phyloP scores from a whole-genome alignment of 805 yeast genomes.

The Scheffersomyces coipomensis region DNA sequence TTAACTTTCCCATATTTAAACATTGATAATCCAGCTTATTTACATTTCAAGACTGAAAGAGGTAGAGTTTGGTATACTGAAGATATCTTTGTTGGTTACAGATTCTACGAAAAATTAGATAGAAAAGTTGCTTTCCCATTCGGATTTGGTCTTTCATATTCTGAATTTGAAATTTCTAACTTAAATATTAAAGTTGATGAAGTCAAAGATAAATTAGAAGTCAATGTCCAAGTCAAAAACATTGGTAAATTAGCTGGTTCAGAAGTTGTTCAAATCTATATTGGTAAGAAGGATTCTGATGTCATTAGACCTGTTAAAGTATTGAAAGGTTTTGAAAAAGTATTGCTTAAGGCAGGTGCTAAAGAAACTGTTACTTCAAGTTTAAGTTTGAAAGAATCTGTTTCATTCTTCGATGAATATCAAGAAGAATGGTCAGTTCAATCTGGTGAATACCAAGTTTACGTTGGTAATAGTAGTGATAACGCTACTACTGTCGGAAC shows the following conservation, averaged over 20 bases:
- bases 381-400: slow-evolving; percentile 22
- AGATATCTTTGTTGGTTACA: slow-evolving; percentile 30
- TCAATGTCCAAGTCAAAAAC: slow-evolving; percentile 18
- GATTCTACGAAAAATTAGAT: slow-evolving; percentile 26
- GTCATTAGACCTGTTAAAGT: slow-evolving; percentile 26
- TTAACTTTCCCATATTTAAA: slow-evolving; percentile 21
- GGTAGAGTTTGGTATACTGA: slow-evolving; percentile 34
- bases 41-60: slow-evolving; percentile 25
- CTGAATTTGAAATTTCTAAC: slow-evolving; percentile 17
- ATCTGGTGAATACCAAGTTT: slow-evolving; percentile 22
- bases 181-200: slow-evolving; percentile 15
- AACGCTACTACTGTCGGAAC: slow-evolving; percentile 11
- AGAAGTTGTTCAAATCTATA: slow-evolving; percentile 29
- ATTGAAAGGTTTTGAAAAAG: slow-evolving; percentile 29
- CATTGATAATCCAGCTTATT: slow-evolving; percentile 27
- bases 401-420: slow-evolving; percentile 29
- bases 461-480: slow-evolving; percentile 21
- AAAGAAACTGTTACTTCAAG: slow-evolving; percentile 11
- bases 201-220: slow-evolving; percentile 11
- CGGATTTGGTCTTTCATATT: slow-evolving; percentile 31
- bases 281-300: slow-evolving; percentile 13
- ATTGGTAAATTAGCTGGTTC: slow-evolving; percentile 22
- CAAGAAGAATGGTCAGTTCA: slow-evolving; percentile 23
- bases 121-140: slow-evolving; percentile 29
- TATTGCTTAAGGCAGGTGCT: slow-evolving; percentile 16